Evolutionary conservation across 192 early-diverging fungal species (phyloP).

Genomic region (Rhizophlyctis rosea): DNA sequence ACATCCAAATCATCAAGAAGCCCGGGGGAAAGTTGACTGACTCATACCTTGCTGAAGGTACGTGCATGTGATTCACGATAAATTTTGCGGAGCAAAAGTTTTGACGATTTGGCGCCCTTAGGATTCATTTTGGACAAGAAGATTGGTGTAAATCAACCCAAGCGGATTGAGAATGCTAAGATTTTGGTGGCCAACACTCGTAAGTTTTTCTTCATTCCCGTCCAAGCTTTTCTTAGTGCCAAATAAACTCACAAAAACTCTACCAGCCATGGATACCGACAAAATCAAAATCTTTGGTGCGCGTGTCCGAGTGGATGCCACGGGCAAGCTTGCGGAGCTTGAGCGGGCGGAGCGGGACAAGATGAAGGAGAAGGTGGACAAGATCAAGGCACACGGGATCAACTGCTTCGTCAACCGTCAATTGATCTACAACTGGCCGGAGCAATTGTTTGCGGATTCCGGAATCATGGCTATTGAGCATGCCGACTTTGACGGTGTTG

Average conservation of each 20-base stretch:
- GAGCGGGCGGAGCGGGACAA: constrained; percentile 97
- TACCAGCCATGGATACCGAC: constrained; percentile 96
- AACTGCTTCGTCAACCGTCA: constrained; percentile 99
- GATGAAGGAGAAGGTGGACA: constrained; percentile 98
- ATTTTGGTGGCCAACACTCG: constrained; percentile 98
- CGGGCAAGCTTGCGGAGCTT: constrained; percentile 95
- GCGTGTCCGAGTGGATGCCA: constrained; percentile 91
- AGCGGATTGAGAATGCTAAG: constrained; percentile 90
- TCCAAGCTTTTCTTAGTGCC: neutral
- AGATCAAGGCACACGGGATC: constrained; percentile 95
- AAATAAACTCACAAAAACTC: neutral
- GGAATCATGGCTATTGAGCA: constrained; percentile 97
- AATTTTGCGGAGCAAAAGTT: neutral
- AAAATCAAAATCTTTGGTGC: constrained; percentile 99
- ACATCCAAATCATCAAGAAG: constrained; percentile 99
- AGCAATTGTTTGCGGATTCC: constrained; percentile 97
- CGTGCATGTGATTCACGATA: neutral
- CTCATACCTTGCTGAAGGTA: constrained; percentile 91
- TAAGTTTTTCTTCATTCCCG: constrained; percentile 35
- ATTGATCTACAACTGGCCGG: constrained; percentile 99
- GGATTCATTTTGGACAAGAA: constrained; percentile 98
- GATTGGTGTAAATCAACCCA: constrained; percentile 98
- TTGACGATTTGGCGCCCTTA: constrained; percentile 9
- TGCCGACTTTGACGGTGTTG: constrained; percentile 98
- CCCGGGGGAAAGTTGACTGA: constrained; percentile 90